phyloP scores from a whole-genome alignment of 345 rosid species.

The Barbarea vulgaris region DNA sequence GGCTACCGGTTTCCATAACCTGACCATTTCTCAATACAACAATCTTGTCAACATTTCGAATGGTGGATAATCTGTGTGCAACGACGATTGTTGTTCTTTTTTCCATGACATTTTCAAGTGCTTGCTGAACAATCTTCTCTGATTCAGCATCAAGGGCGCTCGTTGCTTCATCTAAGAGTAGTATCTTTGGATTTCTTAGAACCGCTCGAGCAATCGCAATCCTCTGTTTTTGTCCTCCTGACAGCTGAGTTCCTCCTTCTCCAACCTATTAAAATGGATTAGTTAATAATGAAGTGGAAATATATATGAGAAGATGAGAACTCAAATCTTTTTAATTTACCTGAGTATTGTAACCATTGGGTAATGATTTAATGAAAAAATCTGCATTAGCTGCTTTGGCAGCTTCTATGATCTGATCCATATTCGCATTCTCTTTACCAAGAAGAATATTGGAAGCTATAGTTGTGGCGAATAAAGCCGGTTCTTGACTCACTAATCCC shows the following conservation, averaged over 20 bases:
- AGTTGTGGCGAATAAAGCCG: conserved; percentile 74
- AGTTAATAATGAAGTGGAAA: not conserved
- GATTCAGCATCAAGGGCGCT: conserved; percentile 93
- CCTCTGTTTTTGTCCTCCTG: conserved; percentile 92
- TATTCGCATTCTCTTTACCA: conserved; percentile 61
- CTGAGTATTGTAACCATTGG: conserved; percentile 74
- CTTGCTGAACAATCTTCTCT: conserved; percentile 73
- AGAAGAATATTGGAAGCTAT: conserved; percentile 67
- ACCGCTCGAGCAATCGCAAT: conserved; percentile 87
- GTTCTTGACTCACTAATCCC: conserved; percentile 94
- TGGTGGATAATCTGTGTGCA: conserved; percentile 76
- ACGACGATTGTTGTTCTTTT: conserved; percentile 67
- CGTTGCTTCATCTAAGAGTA: conserved; percentile 87
- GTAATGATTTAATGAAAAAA: conserved; percentile 62
- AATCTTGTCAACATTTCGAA: conserved; percentile 66
- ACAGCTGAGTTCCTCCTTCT: conserved; percentile 91
- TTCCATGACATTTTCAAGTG: conserved; percentile 67
- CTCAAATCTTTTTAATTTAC: conserved; percentile 31
- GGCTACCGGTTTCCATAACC: conserved; percentile 73
- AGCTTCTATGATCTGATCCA: conserved; percentile 58
- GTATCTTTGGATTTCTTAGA: conserved; percentile 72
- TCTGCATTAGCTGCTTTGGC: conserved; percentile 88
- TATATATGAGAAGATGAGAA: not conserved
- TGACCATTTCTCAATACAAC: conserved; percentile 67
- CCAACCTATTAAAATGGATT: conserved; percentile 59